A percentile compares a stretch with the other conserved stretches of the same genome.
phyloP scores from a whole-genome alignment of 768 basidiomycete species.

The Hemileccinum impolitum region DNA sequence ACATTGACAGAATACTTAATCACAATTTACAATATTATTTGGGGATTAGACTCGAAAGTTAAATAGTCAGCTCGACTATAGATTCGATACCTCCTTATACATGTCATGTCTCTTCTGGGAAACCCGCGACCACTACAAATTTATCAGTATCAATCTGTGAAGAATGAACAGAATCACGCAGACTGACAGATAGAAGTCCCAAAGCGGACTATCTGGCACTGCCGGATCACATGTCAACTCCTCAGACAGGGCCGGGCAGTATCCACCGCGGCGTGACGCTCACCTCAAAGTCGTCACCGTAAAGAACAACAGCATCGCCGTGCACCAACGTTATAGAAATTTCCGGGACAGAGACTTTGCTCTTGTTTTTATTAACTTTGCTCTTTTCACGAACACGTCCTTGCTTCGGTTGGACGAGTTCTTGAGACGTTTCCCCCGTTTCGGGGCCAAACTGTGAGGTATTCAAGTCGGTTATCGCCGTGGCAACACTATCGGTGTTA shows the following conservation, averaged over 20 bases:
- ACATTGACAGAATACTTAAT: not conserved
- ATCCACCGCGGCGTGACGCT: conserved; percentile 14
- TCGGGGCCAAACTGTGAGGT: not conserved
- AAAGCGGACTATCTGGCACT: conserved; percentile 29
- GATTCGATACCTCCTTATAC: not conserved
- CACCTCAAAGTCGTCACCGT: conserved; percentile 41
- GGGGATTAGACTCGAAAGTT: not conserved
- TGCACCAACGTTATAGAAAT: conserved; percentile 37
- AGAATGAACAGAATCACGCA: not conserved
- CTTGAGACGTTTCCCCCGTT: not conserved
- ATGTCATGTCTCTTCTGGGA: conserved; percentile 13
- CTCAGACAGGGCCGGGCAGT: not conserved
- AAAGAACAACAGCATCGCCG: conserved; percentile 36
- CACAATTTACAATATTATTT: conserved; percentile 1
- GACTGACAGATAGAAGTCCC: conserved; percentile 33
- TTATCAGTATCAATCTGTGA: conserved; percentile 9
- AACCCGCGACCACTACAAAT: conserved; percentile 27
- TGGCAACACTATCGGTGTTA: not conserved
- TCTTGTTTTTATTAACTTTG: conserved; percentile 19
- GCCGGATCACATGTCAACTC: conserved; percentile 2
- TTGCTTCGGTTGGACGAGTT: conserved; percentile 1
- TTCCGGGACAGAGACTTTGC: conserved; percentile 12
- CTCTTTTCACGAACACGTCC: conserved; percentile 11
- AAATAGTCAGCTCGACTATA: conserved; percentile 4
- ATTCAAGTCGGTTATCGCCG: not conserved